Evolutionary conservation across 2,329 filamentous ascomycete species (phyloP).

Genomic region (Botrytis elliptica): DNA sequence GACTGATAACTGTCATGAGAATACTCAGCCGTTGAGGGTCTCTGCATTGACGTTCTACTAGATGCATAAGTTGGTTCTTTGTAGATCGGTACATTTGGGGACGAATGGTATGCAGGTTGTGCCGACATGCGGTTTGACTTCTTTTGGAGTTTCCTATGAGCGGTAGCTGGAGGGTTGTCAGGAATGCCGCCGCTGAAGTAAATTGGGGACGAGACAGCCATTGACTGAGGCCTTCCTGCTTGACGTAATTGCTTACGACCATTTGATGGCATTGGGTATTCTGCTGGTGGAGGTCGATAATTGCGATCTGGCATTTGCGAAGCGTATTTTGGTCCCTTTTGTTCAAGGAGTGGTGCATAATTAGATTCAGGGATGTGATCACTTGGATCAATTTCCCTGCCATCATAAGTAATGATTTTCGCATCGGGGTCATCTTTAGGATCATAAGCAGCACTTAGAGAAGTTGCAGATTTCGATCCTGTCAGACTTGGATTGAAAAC

Average conservation of each 20-base stretch:
- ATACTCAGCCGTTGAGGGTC: conserved; percentile 35
- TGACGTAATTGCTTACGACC: conserved; percentile 51
- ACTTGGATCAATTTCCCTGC: conserved; percentile 74
- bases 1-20: conserved; percentile 35
- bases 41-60: conserved; percentile 27
- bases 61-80: conserved; percentile 30
- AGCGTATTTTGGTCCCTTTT: conserved; percentile 50
- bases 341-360: conserved; percentile 40
- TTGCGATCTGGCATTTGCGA: conserved; percentile 37
- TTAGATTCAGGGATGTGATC: conserved; percentile 69
- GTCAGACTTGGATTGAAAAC: conserved; percentile 60
- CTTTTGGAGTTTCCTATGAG: conserved; percentile 65
- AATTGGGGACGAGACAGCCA: conserved; percentile 34
- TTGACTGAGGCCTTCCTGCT: conserved; percentile 51
- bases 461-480: conserved; percentile 39
- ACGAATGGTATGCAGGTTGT: conserved; percentile 32
- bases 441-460: conserved; percentile 36
- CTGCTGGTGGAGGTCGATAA: conserved; percentile 49
- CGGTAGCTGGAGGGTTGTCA: conserved; percentile 43
- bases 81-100: conserved; percentile 37
- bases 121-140: conserved; percentile 44
- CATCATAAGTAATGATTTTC: conserved; percentile 74
- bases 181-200: conserved; percentile 37
- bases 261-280: conserved; percentile 47
- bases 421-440: conserved; percentile 50